phyloP scores from a whole-genome alignment of 192 early-diverging fungal species.

The Backusella mclennaniae region DNA sequence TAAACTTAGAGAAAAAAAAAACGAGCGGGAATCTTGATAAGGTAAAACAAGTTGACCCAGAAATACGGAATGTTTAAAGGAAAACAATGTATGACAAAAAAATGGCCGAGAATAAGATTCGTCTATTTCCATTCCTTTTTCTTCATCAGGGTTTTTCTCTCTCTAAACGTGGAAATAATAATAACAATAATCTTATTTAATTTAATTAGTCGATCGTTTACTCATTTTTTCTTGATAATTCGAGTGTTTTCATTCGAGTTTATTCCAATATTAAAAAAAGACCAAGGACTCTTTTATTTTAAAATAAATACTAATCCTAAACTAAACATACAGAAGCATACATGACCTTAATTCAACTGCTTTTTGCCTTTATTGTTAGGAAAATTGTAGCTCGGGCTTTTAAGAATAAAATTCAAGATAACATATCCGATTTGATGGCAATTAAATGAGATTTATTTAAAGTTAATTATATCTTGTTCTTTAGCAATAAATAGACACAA shows the following conservation, averaged over 20 bases:
- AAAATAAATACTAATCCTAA: neutral
- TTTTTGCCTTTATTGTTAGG: neutral
- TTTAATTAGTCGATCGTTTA: neutral
- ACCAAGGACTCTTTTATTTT: neutral
- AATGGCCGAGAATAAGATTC: neutral
- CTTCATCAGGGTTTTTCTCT: no score
- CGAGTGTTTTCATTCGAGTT: neutral
- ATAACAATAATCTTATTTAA: neutral
- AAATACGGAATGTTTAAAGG: neutral
- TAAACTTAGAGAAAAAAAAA: neutral
- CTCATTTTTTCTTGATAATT: neutral
- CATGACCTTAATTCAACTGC: neutral
- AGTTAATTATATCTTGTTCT: neutral
- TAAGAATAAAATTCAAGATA: neutral
- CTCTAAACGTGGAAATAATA: no score
- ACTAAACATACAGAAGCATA: neutral
- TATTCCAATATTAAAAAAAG: neutral
- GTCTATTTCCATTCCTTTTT: no score
- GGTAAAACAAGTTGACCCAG: neutral
- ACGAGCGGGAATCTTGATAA: neutral
- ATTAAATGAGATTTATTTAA: conserved; percentile 9
- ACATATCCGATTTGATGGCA: neutral
- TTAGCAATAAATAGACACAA: neutral
- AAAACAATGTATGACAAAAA: neutral
- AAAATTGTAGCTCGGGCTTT: neutral